Evolutionary conservation across 768 basidiomycete genomes (phyloP), one percentile per base, ranked within the genome.

Genomic region (Xerocomus spinulosus): DNA sequence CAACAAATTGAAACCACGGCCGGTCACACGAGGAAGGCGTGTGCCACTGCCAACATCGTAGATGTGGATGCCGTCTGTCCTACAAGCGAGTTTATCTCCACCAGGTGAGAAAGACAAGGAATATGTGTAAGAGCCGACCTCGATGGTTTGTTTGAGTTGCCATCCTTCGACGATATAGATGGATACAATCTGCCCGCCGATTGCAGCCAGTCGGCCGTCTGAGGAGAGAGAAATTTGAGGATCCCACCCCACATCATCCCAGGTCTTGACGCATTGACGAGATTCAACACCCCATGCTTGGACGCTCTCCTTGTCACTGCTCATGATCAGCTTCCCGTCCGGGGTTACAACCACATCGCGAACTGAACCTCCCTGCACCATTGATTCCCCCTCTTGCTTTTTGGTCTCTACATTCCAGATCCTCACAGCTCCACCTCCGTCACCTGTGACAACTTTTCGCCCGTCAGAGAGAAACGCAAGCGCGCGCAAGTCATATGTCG

Each of bases 51-150:
- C 13, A 8, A 52, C 18, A 9, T 50, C 49, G 7, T 46, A 56
- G 1, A 59, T 7, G 2, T 3, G 28, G 25, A 48, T 29, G 4
- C 5, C 3, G 2, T 4, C 4, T 0, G 37, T 42, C 18, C 18
- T 34, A 24, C 44, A 49, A 1, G 48, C 48, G n/a, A 57, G 44
- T 33, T 47, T 53, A n/a, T n/a, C 3, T 0, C 55, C 24, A 1
- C 38, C 12, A 0, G 44, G 44, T 9, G 53, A 49, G 44, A 54
- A 49, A 6, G 8, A 21, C 44, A 49, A 14, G 23, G 17, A 43
- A 5, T 1, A 25, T 3, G 37, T 4, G 9, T 0, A 1, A 0
- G 3, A 23, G 18, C 26, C 26, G 3, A 42, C 15, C 3, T 37
- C 5, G 10, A 49, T 47, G 2, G 33, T 30, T 26, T 9, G 29